These are phyloP conservation scores for Flaveria floridana DNA, from an alignment of 140 eudicot genomes.

Conservation along the genomic window DNA sequence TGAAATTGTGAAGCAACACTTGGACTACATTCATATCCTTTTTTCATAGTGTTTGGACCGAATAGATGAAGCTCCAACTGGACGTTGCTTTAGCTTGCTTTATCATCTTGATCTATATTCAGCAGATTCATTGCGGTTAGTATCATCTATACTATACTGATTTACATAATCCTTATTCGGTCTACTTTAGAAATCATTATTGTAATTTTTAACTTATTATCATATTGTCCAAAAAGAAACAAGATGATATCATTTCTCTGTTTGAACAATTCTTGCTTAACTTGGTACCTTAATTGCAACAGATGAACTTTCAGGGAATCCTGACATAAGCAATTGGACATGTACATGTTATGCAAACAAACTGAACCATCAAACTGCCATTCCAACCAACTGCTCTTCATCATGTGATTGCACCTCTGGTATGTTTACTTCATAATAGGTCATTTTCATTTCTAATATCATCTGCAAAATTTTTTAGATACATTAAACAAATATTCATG, in stretches of 20 bases:
- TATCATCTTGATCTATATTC: constrained; percentile 49
- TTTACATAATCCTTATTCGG: not conserved
- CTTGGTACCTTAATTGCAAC: constrained; percentile 33
- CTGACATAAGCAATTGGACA: constrained; percentile 60
- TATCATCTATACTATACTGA: constrained; percentile 23
- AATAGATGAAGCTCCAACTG: constrained; percentile 54
- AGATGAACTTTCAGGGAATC: constrained; percentile 45
- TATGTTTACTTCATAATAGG: constrained; percentile 29
- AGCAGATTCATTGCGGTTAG: constrained; percentile 57
- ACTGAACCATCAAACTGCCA: constrained; percentile 35
- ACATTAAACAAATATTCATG: not conserved
- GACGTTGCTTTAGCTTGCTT: constrained; percentile 46
- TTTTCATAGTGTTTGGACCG: constrained; percentile 30
- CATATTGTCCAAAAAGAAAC: not conserved
- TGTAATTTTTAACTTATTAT: constrained; percentile 5
- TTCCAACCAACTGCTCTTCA: constrained; percentile 59
- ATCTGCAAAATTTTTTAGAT: not conserved
- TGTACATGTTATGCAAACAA: constrained; percentile 63
- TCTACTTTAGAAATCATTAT: not conserved
- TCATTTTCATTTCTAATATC: not conserved
- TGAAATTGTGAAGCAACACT: constrained; percentile 13
- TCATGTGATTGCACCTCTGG: constrained; percentile 86
- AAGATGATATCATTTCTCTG: not conserved
- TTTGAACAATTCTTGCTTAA: constrained; percentile 5
- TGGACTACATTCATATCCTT: constrained; percentile 12